Evolutionary conservation across 1,284 basidiomycete species (phyloP).

Genomic region (Sanghuangporus baumii): DNA sequence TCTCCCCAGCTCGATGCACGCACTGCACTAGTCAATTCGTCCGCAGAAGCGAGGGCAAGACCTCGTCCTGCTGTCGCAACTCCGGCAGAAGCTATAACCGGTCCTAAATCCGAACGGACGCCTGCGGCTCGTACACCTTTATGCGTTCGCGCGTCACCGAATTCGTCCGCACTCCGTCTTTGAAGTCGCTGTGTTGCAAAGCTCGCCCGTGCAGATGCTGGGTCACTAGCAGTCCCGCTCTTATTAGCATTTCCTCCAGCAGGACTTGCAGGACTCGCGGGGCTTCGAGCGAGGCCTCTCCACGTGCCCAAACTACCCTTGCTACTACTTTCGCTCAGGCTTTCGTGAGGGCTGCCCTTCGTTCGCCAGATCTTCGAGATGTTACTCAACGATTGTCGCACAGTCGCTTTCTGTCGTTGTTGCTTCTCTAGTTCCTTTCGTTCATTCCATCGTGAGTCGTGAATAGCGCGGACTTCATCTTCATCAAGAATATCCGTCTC

Average conservation of each 20-base stretch:
- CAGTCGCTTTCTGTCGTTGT: neutral
- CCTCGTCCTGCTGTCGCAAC: neutral
- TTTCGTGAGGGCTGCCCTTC: neutral
- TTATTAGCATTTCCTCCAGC: neutral
- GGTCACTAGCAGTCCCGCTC: neutral
- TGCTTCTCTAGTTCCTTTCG: conserved; percentile 3
- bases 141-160: neutral
- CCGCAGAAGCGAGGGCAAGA: conserved; percentile 8
- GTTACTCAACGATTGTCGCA: conserved; percentile 4
- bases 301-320: neutral
- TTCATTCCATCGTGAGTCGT: neutral
- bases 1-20: conserved; percentile 16
- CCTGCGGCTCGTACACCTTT: neutral
- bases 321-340: conserved; percentile 8
- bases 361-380: conserved; percentile 5
- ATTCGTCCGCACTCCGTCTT: conserved; percentile 10
- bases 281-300: neutral
- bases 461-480: conserved; percentile 10
- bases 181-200: conserved; percentile 11
- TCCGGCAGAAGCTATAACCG: neutral
- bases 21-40: conserved; percentile 14
- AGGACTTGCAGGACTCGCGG: neutral
- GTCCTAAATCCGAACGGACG: conserved; percentile 5
- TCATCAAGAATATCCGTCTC: conserved; percentile 14
- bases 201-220: neutral